phyloP scores from a whole-genome alignment of 2,329 filamentous ascomycete genomes.

The Beauveria brongniartii region DNA sequence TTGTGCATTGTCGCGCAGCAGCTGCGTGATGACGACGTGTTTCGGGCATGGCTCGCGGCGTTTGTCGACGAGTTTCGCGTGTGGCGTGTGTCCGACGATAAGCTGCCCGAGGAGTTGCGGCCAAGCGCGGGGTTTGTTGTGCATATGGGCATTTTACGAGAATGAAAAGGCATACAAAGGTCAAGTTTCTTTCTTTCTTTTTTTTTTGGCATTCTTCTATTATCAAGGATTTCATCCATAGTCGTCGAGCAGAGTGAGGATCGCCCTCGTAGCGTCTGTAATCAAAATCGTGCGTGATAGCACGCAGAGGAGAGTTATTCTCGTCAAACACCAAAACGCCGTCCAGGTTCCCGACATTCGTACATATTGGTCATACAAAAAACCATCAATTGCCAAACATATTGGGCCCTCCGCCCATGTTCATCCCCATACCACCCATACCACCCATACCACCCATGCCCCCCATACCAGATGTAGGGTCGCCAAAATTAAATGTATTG shows the following conservation, averaged over 20 bases:
- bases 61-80: slow-evolving; percentile 61
- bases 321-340: slow-evolving; percentile 11
- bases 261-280: background rate
- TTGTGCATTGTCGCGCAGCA: slow-evolving; percentile 85
- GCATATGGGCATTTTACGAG: slow-evolving; percentile 62
- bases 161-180: slow-evolving; percentile 8
- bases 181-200: background rate
- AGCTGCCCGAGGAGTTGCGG: slow-evolving; percentile 50
- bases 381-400: slow-evolving; percentile 21
- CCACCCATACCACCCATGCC: slow-evolving; percentile 17
- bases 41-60: slow-evolving; percentile 68
- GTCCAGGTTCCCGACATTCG: background rate
- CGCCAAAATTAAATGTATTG: slow-evolving; percentile 18
- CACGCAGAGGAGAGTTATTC: slow-evolving; percentile 4
- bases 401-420: slow-evolving; percentile 11
- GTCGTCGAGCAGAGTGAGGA: slow-evolving; percentile 1
- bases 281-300: background rate
- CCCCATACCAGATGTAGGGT: slow-evolving; percentile 14
- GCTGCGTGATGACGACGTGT: slow-evolving; percentile 74
- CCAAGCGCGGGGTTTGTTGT: slow-evolving; percentile 70
- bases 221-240: background rate
- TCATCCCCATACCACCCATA: slow-evolving; percentile 15
- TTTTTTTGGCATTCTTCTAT: background rate
- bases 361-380: background rate
- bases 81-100: slow-evolving; percentile 65